A percentile compares a stretch with the other conserved stretches of the same genome.
These are phyloP conservation scores for Pseudogymnoascus sp. DNA, from an alignment of 2,329 filamentous ascomycete genomes.

Conservation along the genomic window DNA sequence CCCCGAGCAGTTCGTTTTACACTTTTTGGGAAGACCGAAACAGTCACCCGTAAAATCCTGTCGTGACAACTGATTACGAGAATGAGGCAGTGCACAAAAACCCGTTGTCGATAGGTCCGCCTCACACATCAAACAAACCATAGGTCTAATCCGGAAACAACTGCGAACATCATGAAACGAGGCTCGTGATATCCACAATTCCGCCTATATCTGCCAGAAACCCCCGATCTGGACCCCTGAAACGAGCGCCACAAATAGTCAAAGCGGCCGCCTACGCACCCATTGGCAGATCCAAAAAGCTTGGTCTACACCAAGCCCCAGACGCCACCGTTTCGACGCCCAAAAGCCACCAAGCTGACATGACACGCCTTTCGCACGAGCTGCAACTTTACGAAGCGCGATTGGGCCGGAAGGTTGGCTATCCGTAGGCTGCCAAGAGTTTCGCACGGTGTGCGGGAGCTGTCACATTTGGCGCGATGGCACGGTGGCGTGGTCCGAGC, in stretches of 20 bases:
- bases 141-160: neutral
- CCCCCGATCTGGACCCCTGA: neutral
- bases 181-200: neutral
- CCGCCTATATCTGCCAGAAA: neutral
- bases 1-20: neutral
- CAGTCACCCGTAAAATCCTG: neutral
- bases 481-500: neutral
- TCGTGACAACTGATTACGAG: neutral
- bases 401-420: neutral
- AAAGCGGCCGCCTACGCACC: neutral
- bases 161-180: neutral
- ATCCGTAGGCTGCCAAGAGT: neutral
- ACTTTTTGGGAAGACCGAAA: neutral
- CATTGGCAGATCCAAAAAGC: neutral
- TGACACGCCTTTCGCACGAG: neutral
- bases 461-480: neutral
- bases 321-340: neutral
- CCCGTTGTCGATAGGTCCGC: neutral
- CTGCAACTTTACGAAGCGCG: neutral
- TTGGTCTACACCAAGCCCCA: neutral
- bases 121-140: neutral
- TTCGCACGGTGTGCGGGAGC: neutral
- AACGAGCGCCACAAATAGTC: neutral
- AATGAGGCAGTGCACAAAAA: neutral
- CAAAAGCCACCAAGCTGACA: neutral